phyloP scores from a whole-genome alignment of 768 basidiomycete genomes.

The Lactarius trivialis region DNA sequence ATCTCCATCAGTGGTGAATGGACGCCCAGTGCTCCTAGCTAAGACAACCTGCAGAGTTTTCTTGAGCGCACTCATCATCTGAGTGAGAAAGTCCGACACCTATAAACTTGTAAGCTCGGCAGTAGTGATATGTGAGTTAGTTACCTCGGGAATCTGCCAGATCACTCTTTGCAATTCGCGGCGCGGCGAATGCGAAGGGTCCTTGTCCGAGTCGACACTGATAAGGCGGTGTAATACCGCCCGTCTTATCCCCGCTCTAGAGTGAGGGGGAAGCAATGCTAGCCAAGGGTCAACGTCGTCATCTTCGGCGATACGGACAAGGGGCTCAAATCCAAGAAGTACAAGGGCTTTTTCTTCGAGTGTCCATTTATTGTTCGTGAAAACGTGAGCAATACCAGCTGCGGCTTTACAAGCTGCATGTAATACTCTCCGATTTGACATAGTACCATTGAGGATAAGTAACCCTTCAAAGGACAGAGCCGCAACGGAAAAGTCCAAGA shows the following conservation, averaged over 20 bases:
- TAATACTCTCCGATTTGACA: constrained; percentile 53
- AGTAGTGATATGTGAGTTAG: constrained; percentile 25
- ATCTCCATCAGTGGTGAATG: constrained; percentile 27
- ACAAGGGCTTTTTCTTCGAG: constrained; percentile 58
- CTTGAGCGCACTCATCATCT: constrained; percentile 33
- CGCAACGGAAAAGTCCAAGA: constrained; percentile 62
- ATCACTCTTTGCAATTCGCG: constrained; percentile 47
- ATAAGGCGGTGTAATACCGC: constrained; percentile 40
- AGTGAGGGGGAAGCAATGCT: constrained; percentile 43
- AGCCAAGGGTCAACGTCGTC: constrained; percentile 32
- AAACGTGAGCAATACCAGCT: constrained; percentile 34
- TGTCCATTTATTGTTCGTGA: constrained; percentile 46
- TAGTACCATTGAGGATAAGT: constrained; percentile 57
- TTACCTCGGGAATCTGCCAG: constrained; percentile 67
- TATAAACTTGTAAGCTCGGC: constrained; percentile 26
- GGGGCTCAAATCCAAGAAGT: constrained; percentile 56
- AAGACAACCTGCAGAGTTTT: constrained; percentile 37
- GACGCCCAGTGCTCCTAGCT: constrained; percentile 25
- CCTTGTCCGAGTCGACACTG: constrained; percentile 12
- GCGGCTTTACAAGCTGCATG: constrained; percentile 55
- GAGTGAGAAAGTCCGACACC: constrained; percentile 46
- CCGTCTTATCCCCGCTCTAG: constrained; percentile 55
- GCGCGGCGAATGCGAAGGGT: constrained; percentile 26
- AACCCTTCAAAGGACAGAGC: constrained; percentile 65
- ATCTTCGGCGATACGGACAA: constrained; percentile 40